A percentile compares a stretch with the other conserved stretches of the same genome.
Evolutionary conservation across 176 grass and related monocot genomes (phyloP).

Genomic region (Calamus simplicifolius): DNA sequence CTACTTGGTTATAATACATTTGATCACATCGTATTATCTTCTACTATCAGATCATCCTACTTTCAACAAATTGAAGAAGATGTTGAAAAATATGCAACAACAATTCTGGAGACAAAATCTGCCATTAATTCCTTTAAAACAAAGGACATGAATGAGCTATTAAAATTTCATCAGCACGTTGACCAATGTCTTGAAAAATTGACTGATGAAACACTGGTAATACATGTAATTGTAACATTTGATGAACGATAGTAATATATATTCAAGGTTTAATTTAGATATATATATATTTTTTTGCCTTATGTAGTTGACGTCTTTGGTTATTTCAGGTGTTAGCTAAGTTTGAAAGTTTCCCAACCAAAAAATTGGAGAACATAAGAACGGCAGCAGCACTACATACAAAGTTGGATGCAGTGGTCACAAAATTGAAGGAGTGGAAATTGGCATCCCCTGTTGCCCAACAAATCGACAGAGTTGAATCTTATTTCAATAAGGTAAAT

Average conservation of each 20-base stretch:
- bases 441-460: constrained; percentile 19
- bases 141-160: constrained; percentile 44
- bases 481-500: constrained; percentile 51
- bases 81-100: constrained; percentile 33
- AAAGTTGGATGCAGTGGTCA: constrained; percentile 36
- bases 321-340: constrained; percentile 42
- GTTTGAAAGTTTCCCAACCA: constrained; percentile 56
- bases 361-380: constrained; percentile 48
- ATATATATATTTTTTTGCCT: constrained; percentile 2
- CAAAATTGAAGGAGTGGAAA: constrained; percentile 40
- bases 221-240: background rate
- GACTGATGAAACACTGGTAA: constrained; percentile 65
- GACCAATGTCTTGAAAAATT: constrained; percentile 40
- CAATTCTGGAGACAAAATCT: constrained; percentile 40
- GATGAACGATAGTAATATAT: too few species aligned
- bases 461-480: constrained; percentile 44
- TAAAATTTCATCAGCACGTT: constrained; percentile 34
- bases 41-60: constrained; percentile 44
- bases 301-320: background rate
- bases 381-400: constrained; percentile 41
- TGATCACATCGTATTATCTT: background rate
- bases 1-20: background rate
- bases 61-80: constrained; percentile 64
- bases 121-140: constrained; percentile 36
- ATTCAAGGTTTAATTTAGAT: too few species aligned